Evolutionary conservation across 192 early-diverging fungal genomes (phyloP), one percentile per base, ranked within the genome.

Genomic region (Gigaspora rosea): DNA sequence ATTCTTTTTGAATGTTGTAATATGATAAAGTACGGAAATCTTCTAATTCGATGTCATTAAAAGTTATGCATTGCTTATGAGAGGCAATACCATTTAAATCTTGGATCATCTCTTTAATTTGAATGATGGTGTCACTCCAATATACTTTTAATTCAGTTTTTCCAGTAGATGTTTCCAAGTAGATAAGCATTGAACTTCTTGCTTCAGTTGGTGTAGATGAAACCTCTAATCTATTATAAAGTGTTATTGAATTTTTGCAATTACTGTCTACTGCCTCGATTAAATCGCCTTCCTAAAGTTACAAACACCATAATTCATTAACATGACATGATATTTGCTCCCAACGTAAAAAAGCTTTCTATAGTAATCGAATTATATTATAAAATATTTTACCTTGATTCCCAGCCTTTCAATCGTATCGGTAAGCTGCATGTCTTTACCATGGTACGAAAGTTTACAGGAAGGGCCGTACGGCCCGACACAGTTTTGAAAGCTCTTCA

Each of bases 271-370:
- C 11, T 52, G 69, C 48, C 9, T 71, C 5, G 11, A 71, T 0
- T 54, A 71, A 52, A 35, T 71, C 50, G 13, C 69, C 69, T 71
- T 71, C 69, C 69, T 71, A 52, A 64, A 22, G 27, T 64, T 16
- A 65, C 13, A 36, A 20, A 64, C 6, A 41, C 11, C 22, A 64
- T 13, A 64, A 41, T 41, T 64, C 15, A 64, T 64, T 63, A 64
- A 13, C 35, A 64, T 35, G 13, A 13, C 35, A 64, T 35, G 13
- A 2, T 52, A 13, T 15, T 52, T 7, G 11, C 51, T 52, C 6
- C 2, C 51, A 6, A 52, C 51, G 32, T 32, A 62, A 32, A 62
- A 62, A 33, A 62, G 20, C 32, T 11, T 27, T 12, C 11, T 62
- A 62, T 52, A 52, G 15, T 0, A 52, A 8, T 52, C 6, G 51